A percentile compares a stretch with the other conserved stretches of the same genome.
Conservation (phyloP, 2,329 filamentous ascomycete species). For the Hysterium pulicare region DNA sequence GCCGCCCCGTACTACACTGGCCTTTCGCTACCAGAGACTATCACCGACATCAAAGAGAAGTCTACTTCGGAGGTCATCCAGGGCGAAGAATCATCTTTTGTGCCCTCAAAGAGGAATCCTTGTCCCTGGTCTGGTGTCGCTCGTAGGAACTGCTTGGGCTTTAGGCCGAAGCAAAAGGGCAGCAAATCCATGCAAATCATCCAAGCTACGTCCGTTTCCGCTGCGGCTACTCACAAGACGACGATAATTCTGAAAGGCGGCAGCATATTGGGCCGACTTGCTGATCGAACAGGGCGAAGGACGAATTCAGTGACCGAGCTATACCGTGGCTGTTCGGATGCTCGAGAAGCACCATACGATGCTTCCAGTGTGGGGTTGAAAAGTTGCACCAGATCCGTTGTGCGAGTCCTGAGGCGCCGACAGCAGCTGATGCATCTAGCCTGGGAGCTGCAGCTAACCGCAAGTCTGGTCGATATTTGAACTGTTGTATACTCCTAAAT, state of each 20-base stretch:
- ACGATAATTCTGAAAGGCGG: constrained; percentile 3
- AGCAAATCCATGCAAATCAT: neutral
- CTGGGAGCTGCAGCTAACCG: constrained; percentile 13
- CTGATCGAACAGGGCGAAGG: constrained; percentile 3
- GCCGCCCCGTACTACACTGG: constrained; percentile 30
- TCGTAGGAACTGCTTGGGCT: neutral
- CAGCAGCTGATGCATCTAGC: constrained; percentile 13
- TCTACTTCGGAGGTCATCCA: neutral
- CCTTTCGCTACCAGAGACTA: constrained; percentile 31
- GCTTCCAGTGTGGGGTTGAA: constrained; percentile 18
- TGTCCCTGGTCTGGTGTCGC: neutral
- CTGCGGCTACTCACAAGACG: constrained; percentile 8
- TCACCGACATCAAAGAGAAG: neutral
- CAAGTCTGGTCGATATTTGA: constrained; percentile 9
- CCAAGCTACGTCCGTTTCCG: constrained; percentile 1
- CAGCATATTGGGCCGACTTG: constrained; percentile 1
- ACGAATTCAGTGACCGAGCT: constrained; percentile 4
- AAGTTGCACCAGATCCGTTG: constrained; percentile 28
- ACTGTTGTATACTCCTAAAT: constrained; percentile 3
- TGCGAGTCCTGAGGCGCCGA: constrained; percentile 25
- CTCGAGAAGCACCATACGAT: constrained; percentile 10
- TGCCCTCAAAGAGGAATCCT: neutral
- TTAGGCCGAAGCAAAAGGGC: neutral
- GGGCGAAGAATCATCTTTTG: neutral
- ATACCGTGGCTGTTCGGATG: constrained; percentile 5